Conservation (phyloP, 257 asterid species). For the Buddleja alternifolia region DNA sequence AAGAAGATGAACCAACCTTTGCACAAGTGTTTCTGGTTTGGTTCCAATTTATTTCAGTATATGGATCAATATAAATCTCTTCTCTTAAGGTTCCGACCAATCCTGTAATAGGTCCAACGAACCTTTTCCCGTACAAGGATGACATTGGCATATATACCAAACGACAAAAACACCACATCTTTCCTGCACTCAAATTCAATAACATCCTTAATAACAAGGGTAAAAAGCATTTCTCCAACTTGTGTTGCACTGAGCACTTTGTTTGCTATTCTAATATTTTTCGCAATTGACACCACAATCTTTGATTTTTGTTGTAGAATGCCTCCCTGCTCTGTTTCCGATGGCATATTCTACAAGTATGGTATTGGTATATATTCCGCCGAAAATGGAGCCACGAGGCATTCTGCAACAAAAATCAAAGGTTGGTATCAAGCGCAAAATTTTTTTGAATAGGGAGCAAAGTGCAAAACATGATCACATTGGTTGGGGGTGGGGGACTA, state of each 20-base stretch:
- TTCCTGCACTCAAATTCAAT: conserved; percentile 28
- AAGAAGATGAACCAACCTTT: conserved; percentile 30
- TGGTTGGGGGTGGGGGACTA: too few species aligned
- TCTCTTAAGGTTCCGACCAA: conserved; percentile 31
- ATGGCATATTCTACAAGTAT: too few species aligned
- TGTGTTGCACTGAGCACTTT: not conserved
- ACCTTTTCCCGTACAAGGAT: conserved; percentile 44
- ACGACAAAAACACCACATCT: conserved; percentile 44
- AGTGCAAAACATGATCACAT: too few species aligned
- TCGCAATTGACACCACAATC: too few species aligned
- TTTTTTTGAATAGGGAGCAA: too few species aligned
- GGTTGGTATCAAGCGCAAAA: too few species aligned
- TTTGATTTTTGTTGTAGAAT: too few species aligned
- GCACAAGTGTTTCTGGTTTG: conserved; percentile 37
- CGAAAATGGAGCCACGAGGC: too few species aligned
- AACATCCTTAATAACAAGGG: not conserved
- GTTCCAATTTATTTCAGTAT: conserved; percentile 36
- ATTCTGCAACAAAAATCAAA: too few species aligned
- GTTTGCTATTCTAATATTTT: too few species aligned
- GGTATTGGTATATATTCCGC: too few species aligned
- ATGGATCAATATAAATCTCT: conserved; percentile 38
- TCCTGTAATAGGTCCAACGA: conserved; percentile 42
- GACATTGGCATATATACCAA: conserved; percentile 48
- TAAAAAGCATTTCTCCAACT: not conserved
- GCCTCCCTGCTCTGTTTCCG: too few species aligned